Percentiles rank a stretch among this genome's conserved stretches.
These are phyloP conservation scores for Salix purpurea DNA, from an alignment of 345 rosid species.

Conservation along the genomic window DNA sequence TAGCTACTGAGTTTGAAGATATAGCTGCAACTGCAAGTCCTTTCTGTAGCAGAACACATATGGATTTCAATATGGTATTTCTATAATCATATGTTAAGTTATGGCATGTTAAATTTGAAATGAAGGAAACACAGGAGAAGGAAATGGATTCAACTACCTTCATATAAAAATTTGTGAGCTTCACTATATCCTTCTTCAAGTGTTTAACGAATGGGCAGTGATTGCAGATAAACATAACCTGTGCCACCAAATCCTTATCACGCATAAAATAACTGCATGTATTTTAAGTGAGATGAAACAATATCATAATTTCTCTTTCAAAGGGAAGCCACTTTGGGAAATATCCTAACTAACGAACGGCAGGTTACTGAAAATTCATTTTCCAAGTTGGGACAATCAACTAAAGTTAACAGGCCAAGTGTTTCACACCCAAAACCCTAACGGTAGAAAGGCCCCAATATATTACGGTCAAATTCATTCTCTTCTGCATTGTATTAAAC, in stretches of 20 bases:
- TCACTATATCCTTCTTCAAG: slow-evolving; percentile 74
- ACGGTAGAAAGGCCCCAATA: background rate
- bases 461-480: background rate
- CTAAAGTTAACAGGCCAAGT: background rate
- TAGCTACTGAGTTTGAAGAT: slow-evolving; percentile 72
- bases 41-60: slow-evolving; percentile 46
- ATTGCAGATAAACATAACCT: slow-evolving; percentile 90
- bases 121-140: slow-evolving; percentile 8
- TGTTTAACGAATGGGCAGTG: slow-evolving; percentile 95
- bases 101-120: background rate
- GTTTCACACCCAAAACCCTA: background rate
- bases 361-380: background rate
- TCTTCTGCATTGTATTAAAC: background rate
- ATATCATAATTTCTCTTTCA: background rate
- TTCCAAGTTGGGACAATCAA: background rate
- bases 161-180: slow-evolving; percentile 71
- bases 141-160: slow-evolving; percentile 42
- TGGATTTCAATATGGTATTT: background rate
- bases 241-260: slow-evolving; percentile 14
- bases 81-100: slow-evolving; percentile 1
- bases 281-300: background rate
- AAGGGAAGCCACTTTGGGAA: background rate
- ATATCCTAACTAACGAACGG: background rate
- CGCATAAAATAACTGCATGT: background rate
- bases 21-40: slow-evolving; percentile 89